phyloP scores from a whole-genome alignment of 2,329 filamentous ascomycete genomes.

The Alternaria sp. region DNA sequence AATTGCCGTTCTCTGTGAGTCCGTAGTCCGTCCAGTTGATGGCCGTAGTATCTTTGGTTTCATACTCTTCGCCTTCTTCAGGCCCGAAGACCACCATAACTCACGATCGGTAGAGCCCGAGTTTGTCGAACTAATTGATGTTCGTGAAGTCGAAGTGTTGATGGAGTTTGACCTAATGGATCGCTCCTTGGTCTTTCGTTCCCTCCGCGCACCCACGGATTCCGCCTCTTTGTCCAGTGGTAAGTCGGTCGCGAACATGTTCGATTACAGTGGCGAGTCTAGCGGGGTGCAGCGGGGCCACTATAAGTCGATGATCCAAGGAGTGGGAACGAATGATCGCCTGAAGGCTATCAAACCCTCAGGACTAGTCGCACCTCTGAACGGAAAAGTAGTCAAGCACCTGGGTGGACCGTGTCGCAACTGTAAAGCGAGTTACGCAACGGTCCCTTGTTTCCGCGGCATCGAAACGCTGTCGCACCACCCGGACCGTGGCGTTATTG shows the following conservation, averaged over 20 bases:
- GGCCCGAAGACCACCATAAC: conserved; percentile 44
- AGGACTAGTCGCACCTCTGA: conserved; percentile 21
- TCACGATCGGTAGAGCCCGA: conserved; percentile 39
- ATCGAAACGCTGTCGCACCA: conserved; percentile 33
- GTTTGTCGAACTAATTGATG: conserved; percentile 35
- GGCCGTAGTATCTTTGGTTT: conserved; percentile 33
- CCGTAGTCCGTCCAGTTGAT: conserved; percentile 27
- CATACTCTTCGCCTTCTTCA: conserved; percentile 44
- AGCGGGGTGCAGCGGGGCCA: conserved; percentile 22
- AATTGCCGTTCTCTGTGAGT: conserved; percentile 17
- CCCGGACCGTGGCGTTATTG: conserved; percentile 43
- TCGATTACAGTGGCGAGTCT: conserved; percentile 19
- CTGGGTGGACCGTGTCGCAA: conserved; percentile 30
- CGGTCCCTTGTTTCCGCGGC: conserved; percentile 31
- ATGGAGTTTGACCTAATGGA: conserved; percentile 35
- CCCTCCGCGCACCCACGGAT: conserved; percentile 49
- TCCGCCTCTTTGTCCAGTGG: conserved; percentile 49
- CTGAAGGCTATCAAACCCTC: conserved; percentile 10
- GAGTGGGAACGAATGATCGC: conserved; percentile 17
- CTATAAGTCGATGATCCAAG: conserved; percentile 24
- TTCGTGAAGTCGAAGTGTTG: conserved; percentile 37
- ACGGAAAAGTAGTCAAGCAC: conserved; percentile 31
- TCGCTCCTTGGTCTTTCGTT: conserved; percentile 45
- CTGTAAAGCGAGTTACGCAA: conserved; percentile 34
- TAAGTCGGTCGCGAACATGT: conserved; percentile 52